These are phyloP conservation scores for Cryptococcus depauperatus DNA, from an alignment of 1,284 basidiomycete species.

Conservation along the genomic window DNA sequence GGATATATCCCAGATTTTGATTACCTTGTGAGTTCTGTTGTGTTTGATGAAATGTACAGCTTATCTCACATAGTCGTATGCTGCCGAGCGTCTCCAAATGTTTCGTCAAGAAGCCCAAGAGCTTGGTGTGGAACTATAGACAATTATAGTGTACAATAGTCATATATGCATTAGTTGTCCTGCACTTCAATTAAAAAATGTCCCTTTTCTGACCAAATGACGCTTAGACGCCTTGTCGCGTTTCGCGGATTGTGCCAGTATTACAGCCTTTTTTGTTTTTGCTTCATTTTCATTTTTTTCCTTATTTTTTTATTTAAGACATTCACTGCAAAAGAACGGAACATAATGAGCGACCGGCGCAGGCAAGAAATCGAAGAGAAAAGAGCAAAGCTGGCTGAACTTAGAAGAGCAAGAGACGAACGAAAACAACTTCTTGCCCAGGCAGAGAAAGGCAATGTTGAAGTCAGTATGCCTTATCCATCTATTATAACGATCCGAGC, in stretches of 20 bases:
- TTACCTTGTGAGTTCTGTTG: conserved; percentile 35
- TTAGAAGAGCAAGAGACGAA: conserved; percentile 43
- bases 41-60: not conserved
- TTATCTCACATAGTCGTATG: conserved; percentile 32
- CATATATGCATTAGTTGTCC: not conserved
- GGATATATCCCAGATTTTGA: conserved; percentile 39
- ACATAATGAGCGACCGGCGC: conserved; percentile 46
- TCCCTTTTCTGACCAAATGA: not conserved
- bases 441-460: conserved; percentile 11
- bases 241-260: not conserved
- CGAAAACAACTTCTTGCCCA: conserved; percentile 30
- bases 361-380: conserved; percentile 87
- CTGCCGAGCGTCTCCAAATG: conserved; percentile 41
- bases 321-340: not conserved
- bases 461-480: conserved; percentile 8
- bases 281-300: not conserved
- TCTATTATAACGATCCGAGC: too few relatives aligned
- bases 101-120: conserved; percentile 38
- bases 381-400: conserved; percentile 72
- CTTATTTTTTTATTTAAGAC: not conserved
- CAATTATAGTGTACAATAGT: not conserved
- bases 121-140: conserved; percentile 26
- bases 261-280: not conserved
- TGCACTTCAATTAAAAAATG: not conserved
- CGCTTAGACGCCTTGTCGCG: not conserved